Percentiles rank a stretch among this genome's conserved stretches.
Evolutionary conservation across 2,329 filamentous ascomycete genomes (phyloP).

Genomic region (Cadophora malorum): DNA sequence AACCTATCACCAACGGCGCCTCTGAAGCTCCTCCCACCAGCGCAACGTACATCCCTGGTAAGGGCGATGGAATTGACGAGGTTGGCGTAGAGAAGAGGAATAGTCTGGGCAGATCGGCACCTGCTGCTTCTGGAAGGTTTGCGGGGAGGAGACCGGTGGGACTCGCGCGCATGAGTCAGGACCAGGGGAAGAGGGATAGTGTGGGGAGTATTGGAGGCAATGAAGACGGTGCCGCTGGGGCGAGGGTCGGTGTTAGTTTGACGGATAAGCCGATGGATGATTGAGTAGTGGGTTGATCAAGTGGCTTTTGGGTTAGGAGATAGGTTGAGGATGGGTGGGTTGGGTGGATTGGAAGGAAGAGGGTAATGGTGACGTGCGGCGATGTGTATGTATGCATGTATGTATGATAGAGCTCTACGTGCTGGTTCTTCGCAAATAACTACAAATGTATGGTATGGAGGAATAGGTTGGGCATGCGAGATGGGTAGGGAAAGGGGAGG

Average conservation of each 20-base stretch:
- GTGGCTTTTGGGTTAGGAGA: too few relatives aligned
- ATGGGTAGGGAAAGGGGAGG: too few relatives aligned
- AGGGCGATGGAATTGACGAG: conserved; percentile 36
- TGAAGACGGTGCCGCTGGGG: conserved; percentile 45
- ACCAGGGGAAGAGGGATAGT: conserved; percentile 42
- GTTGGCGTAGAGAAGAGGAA: conserved; percentile 64
- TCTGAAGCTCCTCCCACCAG: conserved; percentile 33
- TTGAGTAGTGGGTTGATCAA: too few relatives aligned
- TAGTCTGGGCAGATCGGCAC: conserved; percentile 63
- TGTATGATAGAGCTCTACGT: too few relatives aligned
- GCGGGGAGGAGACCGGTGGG: conserved; percentile 46
- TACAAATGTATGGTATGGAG: too few relatives aligned
- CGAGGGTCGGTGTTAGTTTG: conserved; percentile 65
- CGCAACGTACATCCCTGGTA: conserved; percentile 43
- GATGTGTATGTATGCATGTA: too few relatives aligned
- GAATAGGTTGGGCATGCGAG: too few relatives aligned
- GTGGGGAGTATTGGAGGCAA: conserved; percentile 44
- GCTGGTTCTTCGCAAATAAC: too few relatives aligned
- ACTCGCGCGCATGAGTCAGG: conserved; percentile 45
- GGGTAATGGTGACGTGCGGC: too few relatives aligned
- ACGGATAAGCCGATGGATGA: conserved; percentile 83
- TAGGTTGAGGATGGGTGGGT: too few relatives aligned
- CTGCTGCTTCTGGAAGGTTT: conserved; percentile 58
- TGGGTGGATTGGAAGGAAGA: too few relatives aligned
- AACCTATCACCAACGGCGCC: conserved; percentile 21